Base-by-base conservation (phyloP, 805 yeast species). In the Wickerhamiella kurtzmanii region DNA sequence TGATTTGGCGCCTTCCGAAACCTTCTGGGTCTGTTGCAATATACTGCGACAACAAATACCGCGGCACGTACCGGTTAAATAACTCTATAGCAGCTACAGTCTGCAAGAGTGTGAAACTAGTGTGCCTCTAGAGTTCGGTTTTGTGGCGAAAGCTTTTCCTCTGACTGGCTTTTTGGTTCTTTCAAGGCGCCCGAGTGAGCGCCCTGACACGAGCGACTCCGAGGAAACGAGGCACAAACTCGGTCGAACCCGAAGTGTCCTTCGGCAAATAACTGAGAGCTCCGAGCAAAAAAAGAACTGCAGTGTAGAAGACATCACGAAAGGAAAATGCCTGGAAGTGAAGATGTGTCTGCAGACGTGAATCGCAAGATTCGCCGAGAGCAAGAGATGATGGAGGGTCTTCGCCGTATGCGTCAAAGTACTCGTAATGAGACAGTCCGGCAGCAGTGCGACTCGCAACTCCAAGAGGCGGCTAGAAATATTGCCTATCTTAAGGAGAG, bases 391-490 rank as follows among this genome's bases (percentile, higher is more conserved):
- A 85, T 89, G 43, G 79, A 77, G 50, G 97, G 96, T 46, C 92
- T 94, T 47, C 78, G 82, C 49, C 75, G 81, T 51, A 68, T 92
- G 68, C 79, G 84, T 61, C 79, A 79, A 61, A 79, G 78, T 53
- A 84, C 97, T 11, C 66, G 72, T 51, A 92, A 92, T 64, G 71
- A 81, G 35, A 77, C 75, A 55, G 96, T 89, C 42, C 86, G 88
- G 55, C 94, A 85, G 62, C 79, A 82, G 60, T 88, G 96, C 69
- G 88, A 86, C 65, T 77, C 86, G 22, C 85, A 81, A 57, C 87
- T 92, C 55, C 71, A 89, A 52, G 98, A 92, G 58, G 88, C 96
- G 2, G 85, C 84, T 59, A 79, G 85, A 54, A 92, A 89, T 63
- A 82, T 92, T 54, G 88, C 85, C 54, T 92, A 89, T 59, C 73